Base-by-base conservation (phyloP, 148 eudicot genomes). In the Camellia granthamiana region DNA sequence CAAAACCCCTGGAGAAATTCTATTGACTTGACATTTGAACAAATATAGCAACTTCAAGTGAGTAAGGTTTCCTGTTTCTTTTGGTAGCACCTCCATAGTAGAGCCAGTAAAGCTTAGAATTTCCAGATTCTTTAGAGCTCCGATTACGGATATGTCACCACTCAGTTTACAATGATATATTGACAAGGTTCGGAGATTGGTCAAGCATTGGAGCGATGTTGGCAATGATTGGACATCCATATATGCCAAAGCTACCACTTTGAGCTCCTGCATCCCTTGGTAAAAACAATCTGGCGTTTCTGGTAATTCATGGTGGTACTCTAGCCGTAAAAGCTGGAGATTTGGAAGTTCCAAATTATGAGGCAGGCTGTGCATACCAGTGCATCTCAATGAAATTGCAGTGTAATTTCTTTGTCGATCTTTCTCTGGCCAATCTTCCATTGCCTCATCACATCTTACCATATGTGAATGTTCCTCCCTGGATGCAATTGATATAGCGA, bases 181-280 rank as follows among this genome's bases (percentile, higher is more conserved):
- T 71, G 52, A 69, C 52, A 69, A 23, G 10, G 49, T 14, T 5
- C 3, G 72, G 7, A 69, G 51, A 10, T 44, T 18, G 12, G 56
- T 18, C 54, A 47, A 46, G 58, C 54, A 71, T 47, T 47, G 55
- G 56, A 71, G 23, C 21, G 74, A 71, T 71, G 55, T 16, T 30
- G 0, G 52, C 19, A 69, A 12, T 43, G 74, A 19, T n/a, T n/a
- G 54, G 8, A 47, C 3, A 10, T 6, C 9, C 74, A 47, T 71
- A 9, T 21, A 46, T 7, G 54, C 16, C 13, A 71, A 9, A 71
- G 19, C 55, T 44, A 71, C 56, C 5, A 71, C 74, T 18, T 47
- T 71, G 30, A 71, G 74, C n/a, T 71, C 74, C 74, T 71, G 46
- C 74, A 71, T 71, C 38, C 74, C 19, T 15, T 44, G 6, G 19